A percentile compares a stretch with the other conserved stretches of the same genome.
Conservation (phyloP, 169 alveolate genomes). For the Condylostoma magnum region DNA sequence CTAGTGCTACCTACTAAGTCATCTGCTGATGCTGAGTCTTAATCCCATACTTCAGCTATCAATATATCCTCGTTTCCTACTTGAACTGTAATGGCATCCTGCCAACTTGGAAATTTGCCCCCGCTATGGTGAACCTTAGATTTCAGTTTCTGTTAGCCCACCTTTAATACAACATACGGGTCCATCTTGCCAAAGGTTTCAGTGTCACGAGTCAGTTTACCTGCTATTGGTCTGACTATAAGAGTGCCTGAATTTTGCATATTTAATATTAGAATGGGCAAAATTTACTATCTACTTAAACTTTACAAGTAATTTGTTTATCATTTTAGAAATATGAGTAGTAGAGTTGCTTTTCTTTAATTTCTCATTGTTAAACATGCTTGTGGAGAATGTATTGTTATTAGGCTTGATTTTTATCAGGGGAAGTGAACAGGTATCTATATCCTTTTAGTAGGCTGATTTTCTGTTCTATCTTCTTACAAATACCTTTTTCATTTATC, state of each 20-base stretch:
- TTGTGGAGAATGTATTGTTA: too few species aligned
- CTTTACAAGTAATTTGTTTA: too few species aligned
- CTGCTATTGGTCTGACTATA: conserved; percentile 37
- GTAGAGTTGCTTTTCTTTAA: too few species aligned
- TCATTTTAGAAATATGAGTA: too few species aligned
- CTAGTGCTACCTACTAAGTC: neutral
- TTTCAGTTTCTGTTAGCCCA: conserved; percentile 32
- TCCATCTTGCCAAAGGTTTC: conserved; percentile 63
- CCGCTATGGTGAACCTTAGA: conserved; percentile 41
- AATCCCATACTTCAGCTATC: neutral
- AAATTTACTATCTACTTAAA: too few species aligned
- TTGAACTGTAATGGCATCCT: neutral
- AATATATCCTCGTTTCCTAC: neutral
- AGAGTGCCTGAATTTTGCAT: conserved; percentile 23
- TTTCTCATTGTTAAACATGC: too few species aligned
- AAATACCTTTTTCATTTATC: too few species aligned
- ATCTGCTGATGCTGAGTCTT: conserved; percentile 13
- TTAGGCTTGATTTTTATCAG: too few species aligned
- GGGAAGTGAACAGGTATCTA: too few species aligned
- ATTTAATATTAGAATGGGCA: too few species aligned
- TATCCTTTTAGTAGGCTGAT: too few species aligned
- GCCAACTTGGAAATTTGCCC: conserved; percentile 42
- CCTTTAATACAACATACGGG: conserved; percentile 40
- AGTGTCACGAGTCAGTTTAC: conserved; percentile 51
- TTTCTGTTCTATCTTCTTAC: too few species aligned